Base-by-base conservation (phyloP, 164 flowering plant genomes). In the Pachysandra terminalis region DNA sequence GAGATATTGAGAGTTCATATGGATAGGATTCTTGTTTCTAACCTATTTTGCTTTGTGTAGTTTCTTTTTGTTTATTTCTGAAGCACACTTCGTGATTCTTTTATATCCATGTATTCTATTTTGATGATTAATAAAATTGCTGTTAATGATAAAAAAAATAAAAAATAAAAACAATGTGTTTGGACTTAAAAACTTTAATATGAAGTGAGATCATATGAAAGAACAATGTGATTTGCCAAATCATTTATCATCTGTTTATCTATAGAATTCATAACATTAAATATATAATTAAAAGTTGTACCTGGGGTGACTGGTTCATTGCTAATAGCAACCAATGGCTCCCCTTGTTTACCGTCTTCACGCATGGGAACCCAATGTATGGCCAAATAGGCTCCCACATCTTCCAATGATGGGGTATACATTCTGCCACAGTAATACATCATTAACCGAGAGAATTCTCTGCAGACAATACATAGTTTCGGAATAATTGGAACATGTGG, bases 291-390 rank as follows among this genome's bases (percentile, higher is more conserved):
- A 41, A 40, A 54, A 8, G 12, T 35, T 37, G 17, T 78, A 96
- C 99, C 98, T 77, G 99, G 89, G 66, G 66, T 48, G 32, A 96
- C 98, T 57, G 90, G 92, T 72, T 76, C 59, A 37, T 75, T 69
- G 40, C 86, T 81, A 74, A 86, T 77, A 75, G 95, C 73, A 37
- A 86, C 81, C 56, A 93, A 66, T 53, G 98, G 92, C 23, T 77
- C 72, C 51, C 99, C 99, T 71, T 68, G 69, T 77, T 78, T 82
- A 5, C 98, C 96, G 77, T 96, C 99, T 26, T 56, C 78, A 69
- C 99, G 97, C 63, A 80, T 85, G 23, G 99, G 99, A 27, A 88
- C 71, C 99, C 99, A 96, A 70, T 81, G 72, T 40, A 96, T 70
- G 23, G 85, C 93, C 73, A 96, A 78, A 81, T 89, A 93, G 28